These are phyloP conservation scores for Yarrowia divulgata DNA, from an alignment of 805 yeast genomes.

Conservation along the genomic window DNA sequence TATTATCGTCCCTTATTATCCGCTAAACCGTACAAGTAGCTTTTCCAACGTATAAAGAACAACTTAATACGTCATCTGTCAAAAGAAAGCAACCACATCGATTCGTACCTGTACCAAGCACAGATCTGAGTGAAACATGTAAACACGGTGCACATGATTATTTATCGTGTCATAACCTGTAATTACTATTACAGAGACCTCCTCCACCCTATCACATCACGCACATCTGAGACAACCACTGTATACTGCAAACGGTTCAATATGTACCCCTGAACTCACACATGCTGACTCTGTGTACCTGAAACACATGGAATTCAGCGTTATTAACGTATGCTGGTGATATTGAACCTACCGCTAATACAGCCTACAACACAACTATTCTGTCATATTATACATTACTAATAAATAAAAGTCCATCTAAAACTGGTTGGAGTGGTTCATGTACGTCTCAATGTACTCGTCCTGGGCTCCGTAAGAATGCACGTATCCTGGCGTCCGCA, in stretches of 20 bases:
- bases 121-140: no score
- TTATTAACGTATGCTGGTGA: background rate
- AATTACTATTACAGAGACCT: no score
- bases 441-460: conserved; percentile 36
- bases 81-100: no score
- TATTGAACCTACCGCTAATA: background rate
- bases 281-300: background rate
- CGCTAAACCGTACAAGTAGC: no score
- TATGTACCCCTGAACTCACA: conserved; percentile 2
- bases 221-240: conserved; percentile 1
- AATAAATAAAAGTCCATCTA: conserved; percentile 20
- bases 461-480: conserved; percentile 36
- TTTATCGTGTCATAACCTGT: no score
- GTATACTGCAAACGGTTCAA: background rate
- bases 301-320: background rate
- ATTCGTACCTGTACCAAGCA: no score
- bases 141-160: no score
- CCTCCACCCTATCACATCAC: no score
- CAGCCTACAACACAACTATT: background rate
- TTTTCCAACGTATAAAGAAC: no score
- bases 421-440: conserved; percentile 35
- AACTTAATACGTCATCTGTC: no score
- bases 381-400: conserved; percentile 23
- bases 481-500: conserved; percentile 20
- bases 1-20: background rate